phyloP scores from a whole-genome alignment of 352 stramenopile genomes.

The Phytopythium boreale region DNA sequence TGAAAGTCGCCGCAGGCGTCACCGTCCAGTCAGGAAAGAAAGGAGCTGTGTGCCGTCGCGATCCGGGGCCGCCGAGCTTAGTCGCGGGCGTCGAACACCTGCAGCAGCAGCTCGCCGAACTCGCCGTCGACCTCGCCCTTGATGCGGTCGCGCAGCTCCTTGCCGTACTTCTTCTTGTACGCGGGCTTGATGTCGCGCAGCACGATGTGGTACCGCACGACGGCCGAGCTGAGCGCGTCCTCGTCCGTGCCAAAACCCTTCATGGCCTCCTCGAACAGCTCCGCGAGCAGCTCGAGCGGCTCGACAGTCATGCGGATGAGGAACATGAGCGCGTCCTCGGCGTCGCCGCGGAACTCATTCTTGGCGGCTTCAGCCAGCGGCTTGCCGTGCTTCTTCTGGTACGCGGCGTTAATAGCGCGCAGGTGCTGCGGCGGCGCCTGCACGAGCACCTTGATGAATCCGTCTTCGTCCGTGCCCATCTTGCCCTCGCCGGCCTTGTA shows the following conservation, averaged over 20 bases:
- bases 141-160: conserved; percentile 82
- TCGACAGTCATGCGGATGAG: conserved; percentile 62
- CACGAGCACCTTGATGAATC: conserved; percentile 54
- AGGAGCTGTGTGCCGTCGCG: neutral
- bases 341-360: conserved; percentile 63
- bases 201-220: conserved; percentile 84
- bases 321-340: conserved; percentile 60
- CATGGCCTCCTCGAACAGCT: conserved; percentile 69
- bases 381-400: conserved; percentile 73
- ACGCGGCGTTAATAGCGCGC: conserved; percentile 49
- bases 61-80: neutral
- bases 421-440: conserved; percentile 60
- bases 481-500: conserved; percentile 73
- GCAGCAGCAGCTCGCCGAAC: conserved; percentile 65
- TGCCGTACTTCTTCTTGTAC: conserved; percentile 82
- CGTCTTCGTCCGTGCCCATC: conserved; percentile 68
- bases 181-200: conserved; percentile 76
- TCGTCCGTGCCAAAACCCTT: conserved; percentile 75
- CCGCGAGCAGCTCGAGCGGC: conserved; percentile 54
- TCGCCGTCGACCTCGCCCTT: conserved; percentile 69
- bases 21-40: no score
- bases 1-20: no score
- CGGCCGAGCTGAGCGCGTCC: conserved; percentile 48
- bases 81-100: conserved; percentile 49
- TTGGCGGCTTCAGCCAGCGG: conserved; percentile 53